phyloP scores from a whole-genome alignment of 371 early-diverging fungal genomes.

The Apophysomyces trapeziformis region DNA sequence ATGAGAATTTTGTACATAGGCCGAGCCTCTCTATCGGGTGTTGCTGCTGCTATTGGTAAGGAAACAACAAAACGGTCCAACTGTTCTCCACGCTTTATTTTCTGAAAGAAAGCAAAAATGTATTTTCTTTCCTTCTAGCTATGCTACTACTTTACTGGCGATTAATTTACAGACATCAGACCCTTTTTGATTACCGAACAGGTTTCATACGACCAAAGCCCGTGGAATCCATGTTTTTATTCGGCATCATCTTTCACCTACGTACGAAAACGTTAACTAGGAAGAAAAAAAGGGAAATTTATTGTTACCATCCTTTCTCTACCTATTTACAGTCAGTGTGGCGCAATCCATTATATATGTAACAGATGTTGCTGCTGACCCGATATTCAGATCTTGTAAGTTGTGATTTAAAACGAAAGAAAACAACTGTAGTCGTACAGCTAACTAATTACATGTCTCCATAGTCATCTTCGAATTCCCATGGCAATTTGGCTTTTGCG shows the following conservation, averaged over 20 bases:
- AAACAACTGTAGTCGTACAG: not conserved
- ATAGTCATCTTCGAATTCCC: constrained; percentile 43
- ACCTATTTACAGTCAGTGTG: constrained; percentile 30
- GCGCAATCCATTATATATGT: constrained; percentile 28
- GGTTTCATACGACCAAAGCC: constrained; percentile 32
- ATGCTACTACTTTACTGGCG: constrained; percentile 20
- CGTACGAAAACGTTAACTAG: constrained; percentile 6
- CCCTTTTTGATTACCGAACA: constrained; percentile 20
- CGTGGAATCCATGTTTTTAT: constrained; percentile 23
- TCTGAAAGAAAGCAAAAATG: too few relatives aligned
- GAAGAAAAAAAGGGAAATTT: not conserved
- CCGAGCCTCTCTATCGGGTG: constrained; percentile 16
- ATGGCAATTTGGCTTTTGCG: constrained; percentile 48
- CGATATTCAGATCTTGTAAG: constrained; percentile 1
- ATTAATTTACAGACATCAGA: constrained; percentile 22
- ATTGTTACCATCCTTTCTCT: not conserved
- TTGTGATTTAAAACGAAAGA: too few relatives aligned
- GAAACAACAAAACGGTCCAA: too few relatives aligned
- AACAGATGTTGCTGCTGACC: not conserved
- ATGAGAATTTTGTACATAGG: constrained; percentile 21
- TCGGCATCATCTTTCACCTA: constrained; percentile 24
- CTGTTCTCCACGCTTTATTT: not conserved
- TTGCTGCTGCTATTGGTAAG: constrained; percentile 25
- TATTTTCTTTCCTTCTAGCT: constrained; percentile 5
- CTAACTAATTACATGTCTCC: not conserved